Conservation (phyloP, 2,329 filamentous ascomycete species). For the Fusarium euwallaceae region DNA sequence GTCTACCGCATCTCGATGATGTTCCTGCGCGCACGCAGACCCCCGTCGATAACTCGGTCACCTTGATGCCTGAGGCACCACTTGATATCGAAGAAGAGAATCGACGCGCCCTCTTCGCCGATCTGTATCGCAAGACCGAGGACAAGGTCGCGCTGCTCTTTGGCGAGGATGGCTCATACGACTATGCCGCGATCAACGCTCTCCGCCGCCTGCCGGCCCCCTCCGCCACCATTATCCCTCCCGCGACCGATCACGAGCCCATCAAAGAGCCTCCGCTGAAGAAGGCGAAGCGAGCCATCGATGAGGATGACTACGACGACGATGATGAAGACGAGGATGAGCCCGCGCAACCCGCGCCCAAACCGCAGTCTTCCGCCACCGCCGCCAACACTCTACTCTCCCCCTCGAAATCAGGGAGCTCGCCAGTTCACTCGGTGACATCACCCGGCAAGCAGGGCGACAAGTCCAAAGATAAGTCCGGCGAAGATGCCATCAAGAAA, state of each 20-base stretch:
- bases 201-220: slow-evolving; percentile 59
- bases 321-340: slow-evolving; percentile 77
- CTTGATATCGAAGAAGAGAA: slow-evolving; percentile 75
- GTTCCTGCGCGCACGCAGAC: slow-evolving; percentile 64
- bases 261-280: slow-evolving; percentile 75
- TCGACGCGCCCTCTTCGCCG: slow-evolving; percentile 79
- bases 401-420: slow-evolving; percentile 78
- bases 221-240: slow-evolving; percentile 60
- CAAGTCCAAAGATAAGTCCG: slow-evolving; percentile 74
- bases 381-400: slow-evolving; percentile 72
- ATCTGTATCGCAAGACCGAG: slow-evolving; percentile 83
- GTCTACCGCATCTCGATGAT: slow-evolving; percentile 74
- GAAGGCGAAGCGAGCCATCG: slow-evolving; percentile 81
- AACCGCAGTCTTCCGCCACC: slow-evolving; percentile 61
- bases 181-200: slow-evolving; percentile 66
- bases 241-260: slow-evolving; percentile 70
- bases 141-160: slow-evolving; percentile 84
- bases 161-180: slow-evolving; percentile 66
- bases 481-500: slow-evolving; percentile 92
- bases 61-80: slow-evolving; percentile 72
- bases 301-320: slow-evolving; percentile 89
- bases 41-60: slow-evolving; percentile 62
- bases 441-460: slow-evolving; percentile 71
- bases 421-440: slow-evolving; percentile 71
- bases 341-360: slow-evolving; percentile 67